Evolutionary conservation across 768 basidiomycete species (phyloP), one percentile per base, ranked within the genome.

Genomic region (Mycena olivaceomarginata): DNA sequence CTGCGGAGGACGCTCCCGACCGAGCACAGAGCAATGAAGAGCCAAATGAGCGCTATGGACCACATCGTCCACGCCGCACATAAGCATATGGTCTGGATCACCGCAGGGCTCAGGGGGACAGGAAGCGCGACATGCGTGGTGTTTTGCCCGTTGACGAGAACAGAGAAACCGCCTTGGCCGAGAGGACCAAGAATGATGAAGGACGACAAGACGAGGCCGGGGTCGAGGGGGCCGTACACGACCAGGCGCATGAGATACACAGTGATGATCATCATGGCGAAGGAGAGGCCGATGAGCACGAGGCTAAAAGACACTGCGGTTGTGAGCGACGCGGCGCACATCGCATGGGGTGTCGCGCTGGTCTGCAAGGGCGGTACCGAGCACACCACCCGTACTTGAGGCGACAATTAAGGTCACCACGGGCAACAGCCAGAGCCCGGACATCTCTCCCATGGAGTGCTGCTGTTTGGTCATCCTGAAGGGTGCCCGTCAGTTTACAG

Each of bases 161-260:
- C 77, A 18, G 90, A 86, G 78, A 88, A 90, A 12, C 90, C 91
- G 20, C 89, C 90, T 80, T 93, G 93, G 16, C 91, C 92, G 72
- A 89, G 84, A 2, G 93, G 93, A 0, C 93, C 93, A 3, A 93
- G 81, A 0, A 90, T 90, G 31, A 93, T 86, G 82, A 93, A 93
- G 6, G 88, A 83, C 1, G 90, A 89, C 70, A 91, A 82, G 70
- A 92, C 86, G 22, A 83, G 80, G 20, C 82, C 77, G 41, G 86
- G 84, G 20, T 84, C 82, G 2, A 89, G 85, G 39, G 88, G 86
- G n/a, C 90, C 91, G 80, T 90, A 81, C 5, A 91, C 63, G 57
- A 91, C 84, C 15, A 91, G 85, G 6, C 91, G 90, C 60, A 87
- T 81, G 67, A 92, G 81, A 81, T 92, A 93, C 60, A 89, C 83